Evolutionary conservation across 169 alveolate species (phyloP), one percentile per base, ranked within the genome.

Genomic region (Sarcocystis neurona): DNA sequence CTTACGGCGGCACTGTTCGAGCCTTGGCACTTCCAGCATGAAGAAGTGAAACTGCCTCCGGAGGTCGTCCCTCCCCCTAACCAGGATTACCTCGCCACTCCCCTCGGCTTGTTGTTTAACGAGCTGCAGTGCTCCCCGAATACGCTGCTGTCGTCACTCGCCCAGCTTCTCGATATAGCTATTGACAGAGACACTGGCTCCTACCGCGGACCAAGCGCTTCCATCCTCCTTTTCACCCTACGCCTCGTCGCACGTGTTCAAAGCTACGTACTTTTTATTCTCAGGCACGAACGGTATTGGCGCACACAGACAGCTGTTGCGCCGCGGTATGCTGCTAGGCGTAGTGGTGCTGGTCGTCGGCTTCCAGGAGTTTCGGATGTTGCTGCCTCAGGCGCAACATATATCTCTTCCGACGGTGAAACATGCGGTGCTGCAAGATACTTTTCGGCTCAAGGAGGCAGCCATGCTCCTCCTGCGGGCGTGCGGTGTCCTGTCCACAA

Each of bases 151-250:
- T 56, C 70, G 27, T 84, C 89, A 6, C 84, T 92, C 41, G 93
- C 47, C 43, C 90, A 75, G 39, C 44, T 92, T n/a, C 80, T 92
- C 84, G 90, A 79, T 53, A 85, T 89, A 50, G 93, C 93, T 34
- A 23, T 92, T 10, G 94, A 92, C 50, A 89, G 85, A 27, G 93
- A 92, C 68, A 92, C 94, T 41, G 94, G 94, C 41, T 43, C 82
- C 68, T 79, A 75, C 89, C 6, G 85, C 68, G 48, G 87, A 85
- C 86, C 86, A n/a, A 72, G 79, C 39, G 78, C 93, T 2, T 77
- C 39, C 60, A 50, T 88, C 8, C 78, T 91, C 30, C 89, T 91
- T 32, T 91, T 88, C 66, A 91, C 88, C 48, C 78, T 88, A 18
- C 87, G 94, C 43, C 72, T 91, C 15, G 27, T 79, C 48, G 80